Percentiles rank a stretch among this genome's conserved stretches.
Evolutionary conservation across 176 grass and related monocot genomes (phyloP).

Genomic region (Zoysia japonica): DNA sequence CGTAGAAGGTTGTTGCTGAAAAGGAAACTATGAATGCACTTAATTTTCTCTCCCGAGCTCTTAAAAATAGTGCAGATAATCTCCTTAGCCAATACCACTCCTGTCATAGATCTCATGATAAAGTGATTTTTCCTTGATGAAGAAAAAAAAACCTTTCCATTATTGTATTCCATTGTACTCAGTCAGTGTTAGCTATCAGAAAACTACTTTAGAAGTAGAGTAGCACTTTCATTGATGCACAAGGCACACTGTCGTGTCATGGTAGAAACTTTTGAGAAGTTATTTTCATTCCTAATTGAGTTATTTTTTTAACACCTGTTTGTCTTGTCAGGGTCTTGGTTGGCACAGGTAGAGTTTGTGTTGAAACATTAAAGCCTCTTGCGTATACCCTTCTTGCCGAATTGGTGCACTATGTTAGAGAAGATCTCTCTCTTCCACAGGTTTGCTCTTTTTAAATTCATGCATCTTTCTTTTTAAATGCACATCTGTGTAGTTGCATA

Average conservation of each 20-base stretch:
- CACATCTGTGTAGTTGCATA: neutral
- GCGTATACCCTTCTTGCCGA: constrained; percentile 97
- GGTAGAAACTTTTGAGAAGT: neutral
- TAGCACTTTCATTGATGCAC: neutral
- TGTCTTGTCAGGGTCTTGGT: constrained; percentile 81
- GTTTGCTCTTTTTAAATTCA: constrained; percentile 41
- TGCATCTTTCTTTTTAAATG: too few relatives aligned
- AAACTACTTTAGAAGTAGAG: neutral
- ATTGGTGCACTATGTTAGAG: constrained; percentile 97
- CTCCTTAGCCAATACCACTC: neutral
- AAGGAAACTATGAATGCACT: neutral
- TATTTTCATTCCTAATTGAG: constrained; percentile 9
- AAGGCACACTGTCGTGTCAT: neutral
- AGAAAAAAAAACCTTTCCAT: neutral
- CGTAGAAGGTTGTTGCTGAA: neutral
- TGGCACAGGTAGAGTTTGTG: constrained; percentile 90
- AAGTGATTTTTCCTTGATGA: constrained; percentile 6
- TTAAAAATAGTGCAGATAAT: neutral
- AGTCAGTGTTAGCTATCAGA: neutral
- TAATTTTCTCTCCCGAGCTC: neutral
- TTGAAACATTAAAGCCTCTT: constrained; percentile 90
- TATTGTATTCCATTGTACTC: neutral
- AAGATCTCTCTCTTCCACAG: constrained; percentile 68
- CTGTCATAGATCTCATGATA: neutral
- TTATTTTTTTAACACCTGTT: constrained; percentile 36